Evolutionary conservation across 352 stramenopile species (phyloP), one percentile per base, ranked within the genome.

Genomic region (Phytopythium vexans): DNA sequence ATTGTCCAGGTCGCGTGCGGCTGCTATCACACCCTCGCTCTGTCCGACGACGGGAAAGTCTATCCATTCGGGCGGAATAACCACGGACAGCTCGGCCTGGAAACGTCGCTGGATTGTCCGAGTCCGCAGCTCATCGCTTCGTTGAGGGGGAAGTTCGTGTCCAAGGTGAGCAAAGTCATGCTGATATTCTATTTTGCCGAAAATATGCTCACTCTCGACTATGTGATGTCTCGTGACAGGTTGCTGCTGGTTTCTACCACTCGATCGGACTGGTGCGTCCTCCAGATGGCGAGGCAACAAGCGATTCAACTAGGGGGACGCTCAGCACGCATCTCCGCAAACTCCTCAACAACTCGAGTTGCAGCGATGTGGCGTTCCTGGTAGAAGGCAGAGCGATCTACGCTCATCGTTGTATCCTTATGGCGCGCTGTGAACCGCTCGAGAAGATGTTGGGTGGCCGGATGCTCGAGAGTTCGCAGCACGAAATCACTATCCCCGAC

Each of bases 21-120:
- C 15, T 93, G 83, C 61, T 95, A 94, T 47, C 87, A 96, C 66
- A 96, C 82, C 21, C 70, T 96, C 9, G 56, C 74, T 3, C 76
- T 95, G 33, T 90, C 80, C 12, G 80, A 91, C n/a, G 76, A 92
- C 34, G 87, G 85, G 8, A 89, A 88, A 58, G 85, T 96, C 39
- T 94, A 92, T 52, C 92, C 96, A 15, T 98, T 96, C 64, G 92
- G 92, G 21, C 72, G 92, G 34, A 98, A 98, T 62, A 97, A 98
- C 53, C 92, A 98, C 63, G 92, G 92, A 1, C 92, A 98, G 41
- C 74, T 98, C 36, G 92, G 89, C 1, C 64, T 91, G 10, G 77
- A 90, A 44, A 86, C 81, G 21, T 72, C 62, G 3, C 44, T 90
- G 7, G 84, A 95, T 56, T 93, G 87, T 16, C 41, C 75, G 15